Base-by-base conservation (phyloP, 1,139 yeast species). In the Sugiyamaella paludigena region DNA sequence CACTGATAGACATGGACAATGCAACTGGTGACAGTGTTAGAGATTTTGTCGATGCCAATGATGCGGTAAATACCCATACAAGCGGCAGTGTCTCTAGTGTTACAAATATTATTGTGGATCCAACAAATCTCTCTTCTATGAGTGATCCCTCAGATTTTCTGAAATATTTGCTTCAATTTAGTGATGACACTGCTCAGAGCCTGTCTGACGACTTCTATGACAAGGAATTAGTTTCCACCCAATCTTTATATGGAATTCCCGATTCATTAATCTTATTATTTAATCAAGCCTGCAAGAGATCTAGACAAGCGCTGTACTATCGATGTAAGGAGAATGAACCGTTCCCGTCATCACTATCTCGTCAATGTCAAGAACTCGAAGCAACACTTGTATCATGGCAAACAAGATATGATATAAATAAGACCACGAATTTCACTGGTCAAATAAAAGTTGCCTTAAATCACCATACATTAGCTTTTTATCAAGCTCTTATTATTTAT, bases 191-290 rank as follows among this genome's bases (percentile, higher is more conserved):
- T 31, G 52, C 54, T 13, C 53, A 47, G 11, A 36, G 48, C 2
- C 47, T 56, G 11, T 49, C 60, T 4, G 66, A 60, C 16, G 59
- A 60, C 10, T 62, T 60, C 36, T 62, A 62, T 44, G 58, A 55
- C n/a, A 58, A 56, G 27, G 70, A 66, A 39, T 57, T 81, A 50
- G 77, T 85, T 51, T 83, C 91, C 10, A 84, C 92, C 1, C 94
- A 86, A 66, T 87, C 92, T 0, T 72, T 87, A 48, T 87, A 87
- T 62, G 96, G 96, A 0, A 71, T 88, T 47, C 96, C 96, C 1
- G 87, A 86, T 62, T 84, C 95, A 1, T 71, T 88, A 41, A 83
- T 87, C 54, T 62, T 82, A 34, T 69, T 87, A 42, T 87, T 88
- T 65, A 78, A 60, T 40, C 51, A 63, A 11, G 57, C 62, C 1